These are phyloP conservation scores for Pisolithus orientalis DNA, from an alignment of 768 basidiomycete species.

Conservation along the genomic window DNA sequence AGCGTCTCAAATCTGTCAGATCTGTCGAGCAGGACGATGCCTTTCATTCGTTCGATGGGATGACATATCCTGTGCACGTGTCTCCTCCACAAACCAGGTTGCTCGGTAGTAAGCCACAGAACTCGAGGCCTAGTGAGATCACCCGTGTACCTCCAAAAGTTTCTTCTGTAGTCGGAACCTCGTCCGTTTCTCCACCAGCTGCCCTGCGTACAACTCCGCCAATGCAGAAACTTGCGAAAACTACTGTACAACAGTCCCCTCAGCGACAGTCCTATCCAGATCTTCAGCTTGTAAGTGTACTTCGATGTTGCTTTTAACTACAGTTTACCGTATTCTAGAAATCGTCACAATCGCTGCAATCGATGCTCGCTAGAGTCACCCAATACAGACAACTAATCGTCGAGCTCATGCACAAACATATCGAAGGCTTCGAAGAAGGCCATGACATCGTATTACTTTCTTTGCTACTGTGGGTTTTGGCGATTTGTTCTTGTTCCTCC, in stretches of 20 bases:
- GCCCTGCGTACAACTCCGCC: background rate
- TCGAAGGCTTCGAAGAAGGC: constrained; percentile 11
- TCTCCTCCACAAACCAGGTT: constrained; percentile 11
- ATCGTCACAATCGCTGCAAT: constrained; percentile 22
- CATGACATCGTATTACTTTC: constrained; percentile 39
- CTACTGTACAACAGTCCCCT: constrained; percentile 1
- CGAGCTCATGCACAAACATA: constrained; percentile 18
- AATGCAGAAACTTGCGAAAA: background rate
- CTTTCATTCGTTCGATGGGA: constrained; percentile 7
- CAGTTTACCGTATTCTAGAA: constrained; percentile 11
- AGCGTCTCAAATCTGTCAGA: constrained; percentile 26
- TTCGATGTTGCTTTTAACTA: background rate
- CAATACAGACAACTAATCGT: constrained; percentile 12
- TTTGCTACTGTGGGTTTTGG: constrained; percentile 30
- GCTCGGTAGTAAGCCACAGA: constrained; percentile 7
- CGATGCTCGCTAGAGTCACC: constrained; percentile 18
- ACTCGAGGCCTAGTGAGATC: background rate
- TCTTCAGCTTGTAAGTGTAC: background rate
- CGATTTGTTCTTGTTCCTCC: background rate
- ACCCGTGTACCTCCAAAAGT: background rate
- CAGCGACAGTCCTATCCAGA: background rate
- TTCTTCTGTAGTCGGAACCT: background rate
- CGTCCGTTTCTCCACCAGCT: background rate
- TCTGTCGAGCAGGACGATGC: constrained; percentile 22
- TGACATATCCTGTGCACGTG: constrained; percentile 5